Evolutionary conservation across 176 grass and related monocot species (phyloP).

Genomic region (Zizania latifolia): DNA sequence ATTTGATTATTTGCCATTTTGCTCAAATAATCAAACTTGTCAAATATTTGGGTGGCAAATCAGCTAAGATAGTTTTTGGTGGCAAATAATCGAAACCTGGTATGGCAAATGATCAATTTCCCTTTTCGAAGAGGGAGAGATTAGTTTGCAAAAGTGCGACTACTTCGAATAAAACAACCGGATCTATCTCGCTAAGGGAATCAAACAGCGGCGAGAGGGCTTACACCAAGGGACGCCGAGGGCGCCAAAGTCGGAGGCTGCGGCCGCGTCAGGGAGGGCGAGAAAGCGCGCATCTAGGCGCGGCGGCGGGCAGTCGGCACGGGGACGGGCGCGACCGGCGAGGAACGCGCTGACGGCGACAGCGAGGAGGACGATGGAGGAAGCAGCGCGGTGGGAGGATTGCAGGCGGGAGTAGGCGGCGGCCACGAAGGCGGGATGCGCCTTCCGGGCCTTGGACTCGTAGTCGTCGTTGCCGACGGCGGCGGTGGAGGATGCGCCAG

Average conservation of each 20-base stretch:
- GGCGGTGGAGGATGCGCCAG: constrained; percentile 2
- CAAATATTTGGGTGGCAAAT: no score
- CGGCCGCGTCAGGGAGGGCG: constrained; percentile 32
- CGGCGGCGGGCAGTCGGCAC: constrained; percentile 21
- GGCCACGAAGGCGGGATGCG: constrained; percentile 34
- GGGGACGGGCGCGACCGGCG: constrained; percentile 29
- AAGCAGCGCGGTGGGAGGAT: constrained; percentile 27
- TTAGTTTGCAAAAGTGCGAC: neutral
- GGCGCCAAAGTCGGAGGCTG: constrained; percentile 75
- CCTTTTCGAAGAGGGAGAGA: neutral
- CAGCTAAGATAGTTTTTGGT: no score
- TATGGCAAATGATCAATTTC: no score
- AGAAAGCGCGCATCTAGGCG: constrained; percentile 46
- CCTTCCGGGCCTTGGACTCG: constrained; percentile 56
- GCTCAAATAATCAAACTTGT: no score
- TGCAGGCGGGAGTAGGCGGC: constrained; percentile 36
- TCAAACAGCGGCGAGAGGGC: constrained; percentile 9
- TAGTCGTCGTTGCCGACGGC: constrained; percentile 27
- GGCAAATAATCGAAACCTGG: no score
- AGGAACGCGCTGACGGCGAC: constrained; percentile 36
- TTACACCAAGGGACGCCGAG: constrained; percentile 96
- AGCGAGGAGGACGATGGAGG: constrained; percentile 45
- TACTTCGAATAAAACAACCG: neutral
- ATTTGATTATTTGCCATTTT: no score
- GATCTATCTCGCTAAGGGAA: neutral